Evolutionary conservation across 208 protist species (phyloP).

Genomic region (Strigomonas galati): DNA sequence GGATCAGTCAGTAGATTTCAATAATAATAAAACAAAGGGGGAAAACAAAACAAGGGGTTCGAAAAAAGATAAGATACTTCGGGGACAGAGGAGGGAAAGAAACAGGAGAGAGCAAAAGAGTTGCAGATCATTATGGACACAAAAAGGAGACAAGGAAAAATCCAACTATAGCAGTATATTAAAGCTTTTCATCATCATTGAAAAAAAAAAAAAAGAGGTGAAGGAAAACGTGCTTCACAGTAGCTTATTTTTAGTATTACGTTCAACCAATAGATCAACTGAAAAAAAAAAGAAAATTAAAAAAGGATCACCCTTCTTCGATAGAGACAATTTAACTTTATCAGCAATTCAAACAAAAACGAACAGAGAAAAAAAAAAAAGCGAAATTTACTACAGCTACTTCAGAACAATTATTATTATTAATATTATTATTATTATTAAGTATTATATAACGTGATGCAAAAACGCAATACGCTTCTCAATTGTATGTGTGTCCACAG

Average conservation of each 20-base stretch:
- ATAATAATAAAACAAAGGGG: not conserved
- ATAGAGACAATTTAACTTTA: not conserved
- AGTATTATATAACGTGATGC: no score
- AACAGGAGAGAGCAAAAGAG: not conserved
- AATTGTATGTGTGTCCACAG: no score
- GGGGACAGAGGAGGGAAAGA: not conserved
- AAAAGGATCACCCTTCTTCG: not conserved
- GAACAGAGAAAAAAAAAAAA: conserved; percentile 10
- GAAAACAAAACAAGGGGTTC: conserved; percentile 1
- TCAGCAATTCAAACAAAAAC: not conserved
- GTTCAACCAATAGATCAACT: no score
- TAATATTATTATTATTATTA: conserved; percentile 2
- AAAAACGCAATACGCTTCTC: no score
- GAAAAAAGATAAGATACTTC: not conserved
- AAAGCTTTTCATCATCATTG: no score
- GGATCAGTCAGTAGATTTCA: not conserved
- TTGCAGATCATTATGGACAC: not conserved
- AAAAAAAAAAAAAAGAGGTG: no score
- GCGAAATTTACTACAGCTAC: not conserved
- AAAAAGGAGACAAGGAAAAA: conserved; percentile 8
- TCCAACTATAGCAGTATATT: not conserved
- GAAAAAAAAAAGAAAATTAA: not conserved
- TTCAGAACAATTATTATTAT: not conserved
- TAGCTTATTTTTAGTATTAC: not conserved
- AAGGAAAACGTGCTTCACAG: not conserved